Base-by-base conservation (phyloP, 1,284 basidiomycete genomes). In the Marasmius tenuissimus region DNA sequence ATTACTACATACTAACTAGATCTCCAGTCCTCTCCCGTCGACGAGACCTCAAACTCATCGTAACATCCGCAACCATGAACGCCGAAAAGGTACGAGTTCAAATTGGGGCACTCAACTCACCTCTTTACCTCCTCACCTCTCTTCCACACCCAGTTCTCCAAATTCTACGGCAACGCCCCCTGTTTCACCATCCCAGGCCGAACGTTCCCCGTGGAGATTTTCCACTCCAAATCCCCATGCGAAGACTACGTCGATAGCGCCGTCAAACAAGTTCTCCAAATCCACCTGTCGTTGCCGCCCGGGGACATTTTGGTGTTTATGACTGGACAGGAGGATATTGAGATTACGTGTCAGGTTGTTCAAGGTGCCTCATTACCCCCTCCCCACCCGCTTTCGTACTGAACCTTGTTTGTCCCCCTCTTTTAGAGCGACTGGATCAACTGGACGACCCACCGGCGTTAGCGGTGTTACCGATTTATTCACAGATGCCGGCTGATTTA, bases 291-390 rank as follows among this genome's bases (percentile, higher is more conserved):
- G 0, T 85, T 92, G 18, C 94, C 96, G n/a, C 87, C 88, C 0
- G 97, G 97, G 5, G 97, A 99, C 77, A 94, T 99, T 61, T 82
- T 99, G 40, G 94, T 99, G 14, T 99, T 99, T 76, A 99, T 99
- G 97, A 99, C 97, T 33, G 97, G 97, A 60, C 97, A 99, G 76
- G 97, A 99, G 76, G 97, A 99, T 73, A 99, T 99, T 65, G 95
- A 98, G 74, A 83, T 94, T 47, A 97, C 95, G 1, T 97, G 95
- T 72, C 89, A 93, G 68, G 95, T 97, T 34, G 81, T 97, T 14
- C 86, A 91, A 74, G 93, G 94, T 94, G 62, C 40, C 33, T 54
- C 27, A 49, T 39, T 55, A 34, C 49, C 18, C 14, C 22, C 47
- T 47, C 50, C 33, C n/a, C 18, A 38, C 34, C 63, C 10, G 56